phyloP scores from a whole-genome alignment of 1,284 basidiomycete species.

The Boletus sp. region DNA sequence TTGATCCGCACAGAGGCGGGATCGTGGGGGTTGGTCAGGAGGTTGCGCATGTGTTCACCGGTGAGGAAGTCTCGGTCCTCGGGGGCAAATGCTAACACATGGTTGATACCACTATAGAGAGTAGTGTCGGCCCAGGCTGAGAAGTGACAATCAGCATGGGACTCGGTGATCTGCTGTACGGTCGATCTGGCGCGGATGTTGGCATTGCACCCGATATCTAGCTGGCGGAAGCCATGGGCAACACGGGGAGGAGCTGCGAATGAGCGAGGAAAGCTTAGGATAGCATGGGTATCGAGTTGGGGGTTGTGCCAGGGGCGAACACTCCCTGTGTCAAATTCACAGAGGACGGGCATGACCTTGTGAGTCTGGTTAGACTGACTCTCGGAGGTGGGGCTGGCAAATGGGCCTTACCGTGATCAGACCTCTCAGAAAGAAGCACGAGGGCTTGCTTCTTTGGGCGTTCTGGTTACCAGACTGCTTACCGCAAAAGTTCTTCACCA shows the following conservation, averaged over 20 bases:
- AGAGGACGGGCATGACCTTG: neutral
- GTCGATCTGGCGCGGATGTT: neutral
- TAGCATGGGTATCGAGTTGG: neutral
- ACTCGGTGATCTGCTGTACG: neutral
- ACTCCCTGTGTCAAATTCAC: neutral
- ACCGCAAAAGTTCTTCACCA: too few species aligned
- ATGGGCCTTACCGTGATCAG: too few species aligned
- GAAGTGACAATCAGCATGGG: neutral
- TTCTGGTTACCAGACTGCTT: too few species aligned
- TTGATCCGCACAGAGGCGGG: neutral
- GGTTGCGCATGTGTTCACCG: neutral
- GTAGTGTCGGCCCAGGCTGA: neutral
- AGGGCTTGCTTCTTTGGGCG: too few species aligned
- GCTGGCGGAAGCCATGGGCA: neutral
- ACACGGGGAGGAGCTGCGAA: neutral
- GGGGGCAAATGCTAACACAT: neutral
- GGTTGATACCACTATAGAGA: neutral
- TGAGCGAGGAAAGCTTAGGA: neutral
- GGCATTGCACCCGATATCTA: neutral
- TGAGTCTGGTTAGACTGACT: too few species aligned
- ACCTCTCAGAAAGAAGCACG: too few species aligned
- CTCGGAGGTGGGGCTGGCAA: too few species aligned
- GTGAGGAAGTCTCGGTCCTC: neutral
- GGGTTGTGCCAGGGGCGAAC: neutral
- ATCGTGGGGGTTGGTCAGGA: neutral